Conservation (phyloP, 2,329 filamentous ascomycete species). For the Ophiostoma quercus region DNA sequence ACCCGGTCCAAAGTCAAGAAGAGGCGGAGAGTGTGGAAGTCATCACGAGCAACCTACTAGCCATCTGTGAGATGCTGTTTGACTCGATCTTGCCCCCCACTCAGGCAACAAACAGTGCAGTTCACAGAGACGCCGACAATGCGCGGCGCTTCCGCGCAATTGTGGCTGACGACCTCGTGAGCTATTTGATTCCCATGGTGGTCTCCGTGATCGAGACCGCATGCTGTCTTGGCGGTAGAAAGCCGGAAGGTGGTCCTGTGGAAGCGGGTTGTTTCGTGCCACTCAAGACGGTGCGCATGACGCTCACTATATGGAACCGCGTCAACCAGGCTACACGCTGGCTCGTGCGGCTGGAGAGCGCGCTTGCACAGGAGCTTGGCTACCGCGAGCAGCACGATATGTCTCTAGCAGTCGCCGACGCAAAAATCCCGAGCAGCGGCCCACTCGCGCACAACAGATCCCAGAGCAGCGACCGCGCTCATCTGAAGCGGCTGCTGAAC, state of each 20-base stretch:
- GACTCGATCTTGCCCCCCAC: background rate
- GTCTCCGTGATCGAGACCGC: conserved; percentile 19
- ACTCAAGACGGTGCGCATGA: conserved; percentile 8
- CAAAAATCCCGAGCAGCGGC: background rate
- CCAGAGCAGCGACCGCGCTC: conserved; percentile 12
- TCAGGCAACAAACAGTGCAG: background rate
- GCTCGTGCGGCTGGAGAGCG: conserved; percentile 23
- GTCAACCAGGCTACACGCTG: conserved; percentile 14
- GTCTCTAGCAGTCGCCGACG: too few species aligned
- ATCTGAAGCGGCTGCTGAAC: conserved; percentile 19
- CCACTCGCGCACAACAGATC: too few species aligned
- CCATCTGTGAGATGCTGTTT: background rate
- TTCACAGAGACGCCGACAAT: background rate
- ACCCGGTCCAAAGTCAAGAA: background rate
- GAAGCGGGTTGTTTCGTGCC: conserved; percentile 17
- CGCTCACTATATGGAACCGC: background rate
- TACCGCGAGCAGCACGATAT: conserved; percentile 20
- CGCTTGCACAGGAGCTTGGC: conserved; percentile 24
- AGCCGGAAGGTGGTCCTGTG: conserved; percentile 9
- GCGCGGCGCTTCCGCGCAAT: conserved; percentile 14
- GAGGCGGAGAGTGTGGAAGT: background rate
- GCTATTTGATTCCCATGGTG: conserved; percentile 22
- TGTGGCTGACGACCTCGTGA: conserved; percentile 22
- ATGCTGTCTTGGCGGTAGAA: conserved; percentile 23
- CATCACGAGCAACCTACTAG: background rate